These are phyloP conservation scores for Claviceps humidiphila DNA, from an alignment of 2,329 filamentous ascomycete genomes.

Conservation along the genomic window DNA sequence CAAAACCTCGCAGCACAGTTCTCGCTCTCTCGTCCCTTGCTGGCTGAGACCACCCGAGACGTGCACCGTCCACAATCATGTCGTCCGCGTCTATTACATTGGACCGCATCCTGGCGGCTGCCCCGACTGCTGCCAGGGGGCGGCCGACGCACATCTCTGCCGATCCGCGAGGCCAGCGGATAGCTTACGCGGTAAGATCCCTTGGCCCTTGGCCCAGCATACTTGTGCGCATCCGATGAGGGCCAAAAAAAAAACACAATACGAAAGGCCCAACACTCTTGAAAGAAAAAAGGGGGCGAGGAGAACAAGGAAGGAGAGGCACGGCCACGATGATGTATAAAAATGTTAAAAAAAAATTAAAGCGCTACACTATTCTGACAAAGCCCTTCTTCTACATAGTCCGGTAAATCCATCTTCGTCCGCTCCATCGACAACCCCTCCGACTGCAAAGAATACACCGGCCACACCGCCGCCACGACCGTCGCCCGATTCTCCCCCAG, in stretches of 20 bases:
- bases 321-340: too few species aligned
- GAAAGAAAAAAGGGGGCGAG: not conserved
- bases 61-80: constrained; percentile 12
- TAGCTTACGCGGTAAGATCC: constrained; percentile 73
- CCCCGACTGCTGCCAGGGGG: constrained; percentile 71
- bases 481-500: constrained; percentile 90
- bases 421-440: constrained; percentile 86
- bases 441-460: constrained; percentile 76
- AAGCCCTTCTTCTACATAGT: constrained; percentile 33
- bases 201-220: not conserved
- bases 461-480: constrained; percentile 78
- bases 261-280: too few species aligned
- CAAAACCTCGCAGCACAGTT: too few species aligned
- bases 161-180: constrained; percentile 78
- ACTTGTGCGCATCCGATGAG: too few species aligned
- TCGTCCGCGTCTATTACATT: constrained; percentile 37
- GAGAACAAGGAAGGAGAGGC: not conserved
- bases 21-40: not conserved
- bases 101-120: constrained; percentile 67
- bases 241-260: too few species aligned
- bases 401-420: constrained; percentile 92
- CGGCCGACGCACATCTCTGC: constrained; percentile 80
- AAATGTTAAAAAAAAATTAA: not conserved
- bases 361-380: too few species aligned
- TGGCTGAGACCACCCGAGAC: not conserved